Evolutionary conservation across 805 yeast species (phyloP), one percentile per base, ranked within the genome.

Genomic region (Pichia cabralensis): DNA sequence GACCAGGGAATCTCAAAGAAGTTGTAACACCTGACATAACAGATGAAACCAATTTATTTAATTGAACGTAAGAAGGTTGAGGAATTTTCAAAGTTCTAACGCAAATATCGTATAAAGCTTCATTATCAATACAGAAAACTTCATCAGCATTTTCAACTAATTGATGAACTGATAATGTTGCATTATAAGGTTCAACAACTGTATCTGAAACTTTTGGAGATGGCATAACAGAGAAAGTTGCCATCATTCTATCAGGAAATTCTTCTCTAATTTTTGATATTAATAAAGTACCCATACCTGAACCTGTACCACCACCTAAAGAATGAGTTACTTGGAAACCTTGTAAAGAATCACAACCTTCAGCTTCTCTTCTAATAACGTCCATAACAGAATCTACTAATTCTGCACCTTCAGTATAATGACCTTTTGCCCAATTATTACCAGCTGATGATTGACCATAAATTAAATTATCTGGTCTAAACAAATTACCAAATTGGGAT

Each of bases 11-110:
- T 63, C 96, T 80, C 52, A 86, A 69, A 14, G 95, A 82, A 14
- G 96, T 86, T 35, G 96, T 86, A 38, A 86, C 88, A 64, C 96
- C 96, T 15, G 92, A 79, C 96, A 86, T 86, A 38, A 86, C 96
- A 29, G 85, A 74, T 12, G 94, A 80, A 23, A 86, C 92, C 56
- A 86, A 70, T 48, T 70, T 71, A 64, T 86, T 86, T 53, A 86
- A 70, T 53, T 86, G 89, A 36, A 64, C 67, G 60, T 83, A 82
- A 30, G 75, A 67, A 39, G 96, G 96, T 56, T 74, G 84, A 24
- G 70, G 70, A 51, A 85, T 66, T 62, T 82, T 83, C 60, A 86
- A 70, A 35, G 95, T 85, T 54, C 74, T 76, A 61, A 78, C 86
- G 61, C 94, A 84, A 50, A 86, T 86, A 56, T 81, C 80, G 65